These are phyloP conservation scores for Cymbopogon citratus DNA, from an alignment of 176 grass and related monocot genomes.

Conservation along the genomic window DNA sequence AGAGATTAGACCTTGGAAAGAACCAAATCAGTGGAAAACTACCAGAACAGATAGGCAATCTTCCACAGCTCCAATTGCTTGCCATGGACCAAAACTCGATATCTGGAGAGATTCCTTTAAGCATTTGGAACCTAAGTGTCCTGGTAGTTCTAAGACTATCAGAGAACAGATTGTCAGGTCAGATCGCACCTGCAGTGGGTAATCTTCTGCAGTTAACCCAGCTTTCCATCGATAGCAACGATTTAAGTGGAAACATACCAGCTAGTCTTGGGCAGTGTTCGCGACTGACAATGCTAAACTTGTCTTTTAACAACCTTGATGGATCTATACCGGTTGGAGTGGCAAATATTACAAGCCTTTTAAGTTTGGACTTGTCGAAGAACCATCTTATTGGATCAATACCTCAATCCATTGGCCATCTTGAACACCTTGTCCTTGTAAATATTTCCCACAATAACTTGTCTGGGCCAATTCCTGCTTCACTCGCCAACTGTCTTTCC, in stretches of 20 bases:
- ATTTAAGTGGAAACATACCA: neutral
- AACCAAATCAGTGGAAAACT: slow-evolving; percentile 26
- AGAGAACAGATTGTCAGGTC: neutral
- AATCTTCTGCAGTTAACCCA: neutral
- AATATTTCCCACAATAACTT: neutral
- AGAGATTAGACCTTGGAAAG: neutral
- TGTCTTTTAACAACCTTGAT: neutral
- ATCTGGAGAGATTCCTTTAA: neutral
- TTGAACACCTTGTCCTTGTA: neutral
- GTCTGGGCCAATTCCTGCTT: neutral
- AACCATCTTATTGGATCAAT: neutral
- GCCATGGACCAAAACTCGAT: neutral
- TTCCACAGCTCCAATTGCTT: neutral
- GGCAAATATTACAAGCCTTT: neutral
- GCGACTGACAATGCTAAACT: neutral
- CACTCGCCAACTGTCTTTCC: neutral
- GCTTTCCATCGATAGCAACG: neutral
- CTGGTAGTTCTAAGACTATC: neutral
- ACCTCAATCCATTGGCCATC: neutral
- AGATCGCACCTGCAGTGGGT: neutral
- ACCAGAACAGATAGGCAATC: neutral
- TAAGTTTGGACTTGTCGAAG: neutral
- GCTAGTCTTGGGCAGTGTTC: neutral
- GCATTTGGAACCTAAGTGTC: neutral
- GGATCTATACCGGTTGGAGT: neutral